Evolutionary conservation across 257 asterid species (phyloP).

Genomic region (Mentha longifolia): DNA sequence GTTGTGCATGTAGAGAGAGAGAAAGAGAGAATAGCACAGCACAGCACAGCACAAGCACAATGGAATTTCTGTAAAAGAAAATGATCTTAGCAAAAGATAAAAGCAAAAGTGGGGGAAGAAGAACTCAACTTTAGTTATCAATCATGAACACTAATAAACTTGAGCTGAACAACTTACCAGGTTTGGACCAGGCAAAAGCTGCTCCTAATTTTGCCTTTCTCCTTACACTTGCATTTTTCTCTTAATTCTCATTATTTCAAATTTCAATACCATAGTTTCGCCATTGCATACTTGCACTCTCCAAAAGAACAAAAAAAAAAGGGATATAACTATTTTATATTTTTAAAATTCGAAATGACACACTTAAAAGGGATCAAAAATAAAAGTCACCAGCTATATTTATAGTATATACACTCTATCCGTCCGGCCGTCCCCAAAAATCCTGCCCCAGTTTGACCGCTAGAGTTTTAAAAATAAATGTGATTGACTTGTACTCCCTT

Average conservation of each 20-base stretch:
- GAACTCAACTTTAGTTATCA: constrained; percentile 18
- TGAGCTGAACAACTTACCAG: constrained; percentile 34
- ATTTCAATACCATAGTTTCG: not conserved
- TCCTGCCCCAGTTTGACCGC: too few relatives aligned
- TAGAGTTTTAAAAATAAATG: too few relatives aligned
- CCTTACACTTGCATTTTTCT: constrained; percentile 28
- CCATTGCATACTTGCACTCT: not conserved
- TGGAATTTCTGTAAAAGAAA: constrained; percentile 17
- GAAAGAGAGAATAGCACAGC: constrained; percentile 21
- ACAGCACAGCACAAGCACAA: not conserved
- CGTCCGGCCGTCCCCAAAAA: too few relatives aligned
- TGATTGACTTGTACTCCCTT: too few relatives aligned
- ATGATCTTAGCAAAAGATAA: constrained; percentile 15
- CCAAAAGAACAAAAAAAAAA: too few relatives aligned
- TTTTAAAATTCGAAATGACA: too few relatives aligned
- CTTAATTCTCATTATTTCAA: too few relatives aligned
- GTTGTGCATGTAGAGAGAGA: not conserved
- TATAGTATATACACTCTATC: too few relatives aligned
- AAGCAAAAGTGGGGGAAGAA: constrained; percentile 24
- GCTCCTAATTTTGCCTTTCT: constrained; percentile 21
- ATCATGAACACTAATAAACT: constrained; percentile 29
- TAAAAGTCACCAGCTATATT: too few relatives aligned
- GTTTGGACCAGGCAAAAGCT: constrained; percentile 39
- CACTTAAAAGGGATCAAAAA: too few relatives aligned
- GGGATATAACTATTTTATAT: too few relatives aligned